phyloP scores from a whole-genome alignment of 176 grass and related monocot genomes.

The Ensete glaucum region DNA sequence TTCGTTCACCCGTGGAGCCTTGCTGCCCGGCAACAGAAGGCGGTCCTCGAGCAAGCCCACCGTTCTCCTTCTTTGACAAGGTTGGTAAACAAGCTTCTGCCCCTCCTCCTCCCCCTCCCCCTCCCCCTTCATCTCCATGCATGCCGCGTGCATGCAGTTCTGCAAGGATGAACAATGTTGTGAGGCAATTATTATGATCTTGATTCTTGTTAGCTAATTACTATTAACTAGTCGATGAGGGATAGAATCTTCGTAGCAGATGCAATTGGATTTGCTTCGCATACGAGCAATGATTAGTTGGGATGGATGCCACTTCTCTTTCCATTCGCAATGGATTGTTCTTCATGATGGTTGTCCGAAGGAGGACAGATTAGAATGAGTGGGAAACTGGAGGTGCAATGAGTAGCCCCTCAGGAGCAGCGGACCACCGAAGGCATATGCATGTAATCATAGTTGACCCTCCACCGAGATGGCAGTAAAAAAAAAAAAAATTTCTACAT shows the following conservation, averaged over 20 bases:
- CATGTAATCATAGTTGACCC: background rate
- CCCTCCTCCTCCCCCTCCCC: background rate
- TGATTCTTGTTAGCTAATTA: background rate
- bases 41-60: conserved; percentile 52
- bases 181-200: background rate
- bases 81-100: background rate
- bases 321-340: background rate
- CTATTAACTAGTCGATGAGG: background rate
- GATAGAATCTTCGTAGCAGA: background rate
- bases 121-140: too few relatives aligned
- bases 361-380: background rate
- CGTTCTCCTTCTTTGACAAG: background rate
- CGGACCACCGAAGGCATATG: background rate
- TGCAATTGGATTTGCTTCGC: background rate
- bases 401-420: background rate
- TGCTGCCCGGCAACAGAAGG: conserved; percentile 86
- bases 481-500: too few relatives aligned
- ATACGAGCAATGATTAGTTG: background rate
- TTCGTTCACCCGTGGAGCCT: conserved; percentile 92
- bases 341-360: conserved; percentile 5
- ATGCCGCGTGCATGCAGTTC: too few relatives aligned
- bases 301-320: background rate
- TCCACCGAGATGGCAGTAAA: background rate
- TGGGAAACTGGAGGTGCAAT: background rate
- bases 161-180: too few relatives aligned